Base-by-base conservation (phyloP, 2,329 filamentous ascomycete species). In the Xylariaceae sp. region DNA sequence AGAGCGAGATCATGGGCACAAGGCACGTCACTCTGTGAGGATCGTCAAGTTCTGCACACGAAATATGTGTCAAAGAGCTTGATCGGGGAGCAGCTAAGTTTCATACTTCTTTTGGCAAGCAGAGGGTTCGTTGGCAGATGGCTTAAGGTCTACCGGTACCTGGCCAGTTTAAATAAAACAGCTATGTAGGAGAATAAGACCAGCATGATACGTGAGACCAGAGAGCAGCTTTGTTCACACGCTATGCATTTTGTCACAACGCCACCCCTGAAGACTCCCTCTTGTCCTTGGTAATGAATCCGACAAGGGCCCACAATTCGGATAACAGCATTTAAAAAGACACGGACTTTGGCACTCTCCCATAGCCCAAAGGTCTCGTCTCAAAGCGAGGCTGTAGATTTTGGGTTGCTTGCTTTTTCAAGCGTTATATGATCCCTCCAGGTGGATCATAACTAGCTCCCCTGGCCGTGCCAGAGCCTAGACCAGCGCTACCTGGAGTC, bases 391-490 rank as follows among this genome's bases (percentile, higher is more conserved):
- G n/a, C n/a, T n/a, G n/a, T n/a, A n/a, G n/a, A n/a, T n/a, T n/a
- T n/a, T n/a, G n/a, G n/a, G n/a, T n/a, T n/a, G n/a, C n/a, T n/a
- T n/a, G 18, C 45, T 15, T 13, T 40, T 16, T 43, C 24, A 6
- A 5, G 13, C 9, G 35, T 70, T 57, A 84, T 68, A 85, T 84
- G 60, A 85, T 85, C 36, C 82, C 82, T 33, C 82, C 82, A 2
- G 82, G 82, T 15, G 81, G 82, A 60, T 84, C 81, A 62, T 84
- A 84, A 20, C 73, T 72, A 9, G 72, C 71, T 13, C 80, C 78
- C 47, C 79, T 73, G 1, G 71, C 67, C 6, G 62, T 61, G 9
- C 75, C 74, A 20, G 72, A 72, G 24, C 73, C 75, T 21, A 84
- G 68, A 9, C 81, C 81, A 6, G 80, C 81, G 58, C 81, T 83